A percentile compares a stretch with the other conserved stretches of the same genome.
Conservation (phyloP, 169 alveolate genomes). For the Plasmodium chabaudi region DNA sequence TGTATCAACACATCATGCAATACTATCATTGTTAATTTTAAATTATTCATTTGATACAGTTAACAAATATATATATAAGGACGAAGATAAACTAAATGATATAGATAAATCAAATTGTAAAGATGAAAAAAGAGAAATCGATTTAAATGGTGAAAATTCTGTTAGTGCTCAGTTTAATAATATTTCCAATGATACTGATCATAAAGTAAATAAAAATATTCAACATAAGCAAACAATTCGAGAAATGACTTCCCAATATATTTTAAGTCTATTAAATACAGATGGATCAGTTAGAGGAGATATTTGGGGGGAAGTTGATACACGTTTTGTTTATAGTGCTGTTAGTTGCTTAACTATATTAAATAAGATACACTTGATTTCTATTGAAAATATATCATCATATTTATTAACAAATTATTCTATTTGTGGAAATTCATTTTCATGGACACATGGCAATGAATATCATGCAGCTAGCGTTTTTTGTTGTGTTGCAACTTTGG, state of each 20-base stretch:
- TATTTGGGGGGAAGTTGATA: slow-evolving; percentile 94
- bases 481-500: slow-evolving; percentile 90
- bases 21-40: slow-evolving; percentile 39
- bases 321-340: slow-evolving; percentile 95
- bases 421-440: slow-evolving; percentile 94
- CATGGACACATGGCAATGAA: slow-evolving; percentile 96
- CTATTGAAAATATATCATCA: slow-evolving; percentile 88
- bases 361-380: slow-evolving; percentile 85
- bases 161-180: not conserved
- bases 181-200: not conserved
- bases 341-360: slow-evolving; percentile 91
- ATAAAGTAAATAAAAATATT: not conserved
- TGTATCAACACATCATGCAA: slow-evolving; percentile 83
- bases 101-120: not conserved
- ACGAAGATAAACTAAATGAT: not conserved
- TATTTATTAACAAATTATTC: slow-evolving; percentile 85
- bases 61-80: slow-evolving; percentile 3
- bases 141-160: not conserved
- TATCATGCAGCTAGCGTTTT: slow-evolving; percentile 98
- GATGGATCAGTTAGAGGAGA: slow-evolving; percentile 97
- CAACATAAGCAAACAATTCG: slow-evolving; percentile 5
- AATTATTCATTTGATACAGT: slow-evolving; percentile 31
- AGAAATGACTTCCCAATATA: slow-evolving; percentile 19
- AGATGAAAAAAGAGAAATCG: not conserved
- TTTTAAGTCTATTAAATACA: slow-evolving; percentile 82